A percentile compares a stretch with the other conserved stretches of the same genome.
Conservation (phyloP, 164 flowering plant species). For the Saururus chinensis region DNA sequence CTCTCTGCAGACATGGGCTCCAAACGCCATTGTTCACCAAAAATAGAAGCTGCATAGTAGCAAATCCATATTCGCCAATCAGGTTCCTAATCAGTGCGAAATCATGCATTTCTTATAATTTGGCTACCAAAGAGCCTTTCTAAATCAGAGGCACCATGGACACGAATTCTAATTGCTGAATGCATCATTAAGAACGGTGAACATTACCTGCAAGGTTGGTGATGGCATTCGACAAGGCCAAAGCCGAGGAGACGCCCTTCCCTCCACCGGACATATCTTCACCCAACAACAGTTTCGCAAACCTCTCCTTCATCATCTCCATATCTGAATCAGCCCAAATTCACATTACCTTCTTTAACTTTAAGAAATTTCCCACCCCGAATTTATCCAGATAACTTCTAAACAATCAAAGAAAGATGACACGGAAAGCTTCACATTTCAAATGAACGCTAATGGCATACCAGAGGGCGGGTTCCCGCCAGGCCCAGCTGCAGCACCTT, state of each 20-base stretch:
- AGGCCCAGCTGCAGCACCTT: constrained; percentile 6
- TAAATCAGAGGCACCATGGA: too few relatives aligned
- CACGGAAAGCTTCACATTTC: neutral
- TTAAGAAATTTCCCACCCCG: neutral
- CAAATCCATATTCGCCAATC: neutral
- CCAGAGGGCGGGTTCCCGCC: constrained; percentile 16
- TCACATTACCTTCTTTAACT: neutral
- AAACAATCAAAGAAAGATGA: too few relatives aligned
- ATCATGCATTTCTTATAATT: neutral
- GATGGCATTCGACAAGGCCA: constrained; percentile 91
- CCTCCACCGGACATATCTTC: constrained; percentile 99
- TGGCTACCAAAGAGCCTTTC: neutral
- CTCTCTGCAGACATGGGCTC: constrained; percentile 76
- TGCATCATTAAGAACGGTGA: too few relatives aligned
- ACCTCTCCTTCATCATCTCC: constrained; percentile 74
- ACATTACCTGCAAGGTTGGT: constrained; percentile 75
- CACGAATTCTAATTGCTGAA: neutral
- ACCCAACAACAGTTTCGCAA: constrained; percentile 80
- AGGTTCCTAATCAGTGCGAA: too few relatives aligned
- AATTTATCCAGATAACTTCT: too few relatives aligned
- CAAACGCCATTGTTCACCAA: constrained; percentile 64
- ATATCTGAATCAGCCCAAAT: constrained; percentile 30
- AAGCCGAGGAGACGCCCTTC: constrained; percentile 85
- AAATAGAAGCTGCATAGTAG: constrained; percentile 58
- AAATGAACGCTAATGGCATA: constrained; percentile 1